These are phyloP conservation scores for Microbotryum intermedium DNA, from an alignment of 1,284 basidiomycete genomes.

Conservation along the genomic window DNA sequence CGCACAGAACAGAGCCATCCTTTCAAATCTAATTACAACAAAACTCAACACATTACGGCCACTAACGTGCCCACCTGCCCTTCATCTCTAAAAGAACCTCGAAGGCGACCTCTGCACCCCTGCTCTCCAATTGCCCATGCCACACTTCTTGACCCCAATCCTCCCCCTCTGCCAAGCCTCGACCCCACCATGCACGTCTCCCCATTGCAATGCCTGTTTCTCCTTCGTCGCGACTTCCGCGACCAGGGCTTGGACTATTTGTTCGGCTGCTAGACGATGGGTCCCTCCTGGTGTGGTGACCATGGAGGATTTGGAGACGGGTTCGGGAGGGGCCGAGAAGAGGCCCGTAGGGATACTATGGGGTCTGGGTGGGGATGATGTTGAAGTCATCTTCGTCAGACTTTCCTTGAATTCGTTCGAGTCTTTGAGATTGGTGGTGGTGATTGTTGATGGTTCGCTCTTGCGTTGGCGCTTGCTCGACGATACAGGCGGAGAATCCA, in stretches of 20 bases:
- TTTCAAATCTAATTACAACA: no score
- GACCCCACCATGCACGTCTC: slow-evolving; percentile 83
- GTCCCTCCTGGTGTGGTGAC: slow-evolving; percentile 4
- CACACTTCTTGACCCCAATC: slow-evolving; percentile 64
- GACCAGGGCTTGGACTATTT: background rate
- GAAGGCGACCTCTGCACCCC: slow-evolving; percentile 58
- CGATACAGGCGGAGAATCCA: background rate
- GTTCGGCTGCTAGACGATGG: slow-evolving; percentile 7
- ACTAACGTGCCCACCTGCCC: no score
- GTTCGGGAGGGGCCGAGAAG: slow-evolving; percentile 40
- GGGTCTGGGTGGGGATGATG: background rate
- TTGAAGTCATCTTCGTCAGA: background rate
- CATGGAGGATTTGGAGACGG: background rate
- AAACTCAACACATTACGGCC: no score
- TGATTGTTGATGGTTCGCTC: background rate
- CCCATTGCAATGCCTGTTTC: slow-evolving; percentile 52
- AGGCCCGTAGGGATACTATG: slow-evolving; percentile 17
- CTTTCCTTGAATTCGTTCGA: background rate
- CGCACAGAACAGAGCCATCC: no score
- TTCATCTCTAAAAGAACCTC: no score
- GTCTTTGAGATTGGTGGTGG: background rate
- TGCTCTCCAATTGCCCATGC: slow-evolving; percentile 78
- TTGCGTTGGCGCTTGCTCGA: background rate
- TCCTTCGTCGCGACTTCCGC: background rate
- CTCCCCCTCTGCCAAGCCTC: slow-evolving; percentile 76